Conservation (phyloP, 371 early-diverging fungal genomes). For the Mucor ambiguus region DNA sequence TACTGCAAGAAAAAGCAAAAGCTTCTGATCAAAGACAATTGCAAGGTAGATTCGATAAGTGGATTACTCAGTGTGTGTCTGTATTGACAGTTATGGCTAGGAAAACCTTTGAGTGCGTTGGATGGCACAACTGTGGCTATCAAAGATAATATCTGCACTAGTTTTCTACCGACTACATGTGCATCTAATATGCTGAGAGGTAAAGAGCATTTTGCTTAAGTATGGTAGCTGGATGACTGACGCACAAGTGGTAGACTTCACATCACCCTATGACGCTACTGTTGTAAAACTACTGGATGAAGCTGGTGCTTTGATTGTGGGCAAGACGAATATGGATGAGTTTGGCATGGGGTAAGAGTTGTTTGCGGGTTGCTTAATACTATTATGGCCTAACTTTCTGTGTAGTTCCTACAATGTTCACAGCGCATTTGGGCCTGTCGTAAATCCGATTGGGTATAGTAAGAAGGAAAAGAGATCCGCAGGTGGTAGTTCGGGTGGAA, state of each 20-base stretch:
- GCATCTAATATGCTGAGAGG: constrained; percentile 69
- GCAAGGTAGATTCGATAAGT: constrained; percentile 10
- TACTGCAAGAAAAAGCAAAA: constrained; percentile 7
- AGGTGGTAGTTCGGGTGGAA: constrained; percentile 95
- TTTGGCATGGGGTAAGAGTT: constrained; percentile 92
- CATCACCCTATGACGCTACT: constrained; percentile 82
- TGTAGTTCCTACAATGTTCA: constrained; percentile 56
- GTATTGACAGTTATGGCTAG: background rate
- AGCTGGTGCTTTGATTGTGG: constrained; percentile 75
- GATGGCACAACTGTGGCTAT: constrained; percentile 68
- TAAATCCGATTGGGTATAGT: constrained; percentile 48
- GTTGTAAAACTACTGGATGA: constrained; percentile 62
- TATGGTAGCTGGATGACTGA: background rate
- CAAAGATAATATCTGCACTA: constrained; percentile 78
- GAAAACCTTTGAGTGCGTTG: constrained; percentile 35
- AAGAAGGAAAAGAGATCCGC: constrained; percentile 48
- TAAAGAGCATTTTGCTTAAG: constrained; percentile 15
- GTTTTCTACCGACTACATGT: constrained; percentile 66
- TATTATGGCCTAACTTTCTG: background rate
- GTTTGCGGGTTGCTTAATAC: background rate
- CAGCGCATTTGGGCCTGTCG: constrained; percentile 51
- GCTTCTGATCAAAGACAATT: constrained; percentile 10
- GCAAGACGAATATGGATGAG: constrained; percentile 96
- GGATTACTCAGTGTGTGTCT: background rate
- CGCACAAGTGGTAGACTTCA: constrained; percentile 51